Percentiles rank a stretch among this genome's conserved stretches.
Conservation (phyloP, 169 alveolate genomes). For the Cryptosporidium parvum region DNA sequence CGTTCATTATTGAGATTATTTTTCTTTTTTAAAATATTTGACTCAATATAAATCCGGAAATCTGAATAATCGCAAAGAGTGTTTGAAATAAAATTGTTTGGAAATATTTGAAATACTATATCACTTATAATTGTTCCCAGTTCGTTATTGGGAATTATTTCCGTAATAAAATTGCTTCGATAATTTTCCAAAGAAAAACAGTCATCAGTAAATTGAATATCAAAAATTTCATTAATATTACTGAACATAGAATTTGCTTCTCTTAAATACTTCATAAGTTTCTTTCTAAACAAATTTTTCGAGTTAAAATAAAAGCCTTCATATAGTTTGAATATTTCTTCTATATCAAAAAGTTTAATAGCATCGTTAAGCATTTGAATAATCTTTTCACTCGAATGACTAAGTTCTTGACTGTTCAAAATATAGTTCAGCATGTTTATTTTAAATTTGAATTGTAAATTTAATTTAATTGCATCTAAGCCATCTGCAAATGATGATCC, state of each 20-base stretch:
- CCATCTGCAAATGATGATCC: neutral
- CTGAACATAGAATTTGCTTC: neutral
- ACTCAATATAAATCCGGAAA: neutral
- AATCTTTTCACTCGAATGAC: neutral
- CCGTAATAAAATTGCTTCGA: neutral
- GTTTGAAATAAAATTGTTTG: neutral
- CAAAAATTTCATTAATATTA: neutral
- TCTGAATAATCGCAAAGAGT: constrained; percentile 5
- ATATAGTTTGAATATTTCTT: neutral
- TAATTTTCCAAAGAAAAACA: neutral
- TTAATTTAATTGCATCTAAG: neutral
- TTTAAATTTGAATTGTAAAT: constrained; percentile 13
- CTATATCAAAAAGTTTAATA: neutral
- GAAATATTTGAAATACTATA: constrained; percentile 9
- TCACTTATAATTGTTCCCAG: neutral
- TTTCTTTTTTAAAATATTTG: neutral
- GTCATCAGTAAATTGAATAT: neutral
- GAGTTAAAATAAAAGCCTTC: constrained; percentile 8
- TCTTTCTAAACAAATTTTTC: constrained; percentile 3
- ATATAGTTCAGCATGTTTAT: neutral
- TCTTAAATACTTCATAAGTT: neutral
- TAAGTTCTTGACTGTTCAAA: neutral
- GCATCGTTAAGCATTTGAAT: neutral
- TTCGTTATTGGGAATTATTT: neutral
- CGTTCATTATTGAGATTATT: neutral